A percentile compares a stretch with the other conserved stretches of the same genome.
Evolutionary conservation across 2,329 filamentous ascomycete genomes (phyloP).

Genomic region (Talaromyces verruculosus): DNA sequence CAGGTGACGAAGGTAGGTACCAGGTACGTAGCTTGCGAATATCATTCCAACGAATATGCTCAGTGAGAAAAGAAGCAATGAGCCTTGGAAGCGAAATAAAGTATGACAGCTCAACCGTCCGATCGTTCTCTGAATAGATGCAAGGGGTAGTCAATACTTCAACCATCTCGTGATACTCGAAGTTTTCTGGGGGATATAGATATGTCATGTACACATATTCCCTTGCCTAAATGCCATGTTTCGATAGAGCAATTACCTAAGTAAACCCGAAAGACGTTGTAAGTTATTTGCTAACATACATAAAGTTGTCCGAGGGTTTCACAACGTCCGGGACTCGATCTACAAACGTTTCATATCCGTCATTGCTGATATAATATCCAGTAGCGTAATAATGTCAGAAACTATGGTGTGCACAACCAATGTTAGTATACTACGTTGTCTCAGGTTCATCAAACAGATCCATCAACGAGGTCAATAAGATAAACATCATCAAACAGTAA

Average conservation of each 20-base stretch:
- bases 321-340: not conserved
- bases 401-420: constrained; percentile 7
- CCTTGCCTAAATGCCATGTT: not conserved
- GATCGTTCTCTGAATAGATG: not conserved
- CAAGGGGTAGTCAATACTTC: not conserved
- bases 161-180: constrained; percentile 5
- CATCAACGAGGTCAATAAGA: not conserved
- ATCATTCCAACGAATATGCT: not conserved
- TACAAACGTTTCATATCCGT: not conserved
- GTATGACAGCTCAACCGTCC: constrained; percentile 6
- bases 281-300: not conserved
- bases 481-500: not conserved
- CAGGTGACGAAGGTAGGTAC: not conserved
- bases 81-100: not conserved
- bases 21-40: not conserved
- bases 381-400: not conserved
- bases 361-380: not conserved
- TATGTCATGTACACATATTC: not conserved
- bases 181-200: not conserved
- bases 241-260: not conserved
- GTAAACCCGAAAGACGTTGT: not conserved
- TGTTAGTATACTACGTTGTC: not conserved
- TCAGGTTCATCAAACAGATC: not conserved
- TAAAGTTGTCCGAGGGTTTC: constrained; percentile 1
- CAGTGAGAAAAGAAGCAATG: not conserved